Percentiles rank a stretch among this genome's conserved stretches.
These are phyloP conservation scores for Plectosphaerella sp. DNA, from an alignment of 2,329 filamentous ascomycete genomes.

Conservation along the genomic window DNA sequence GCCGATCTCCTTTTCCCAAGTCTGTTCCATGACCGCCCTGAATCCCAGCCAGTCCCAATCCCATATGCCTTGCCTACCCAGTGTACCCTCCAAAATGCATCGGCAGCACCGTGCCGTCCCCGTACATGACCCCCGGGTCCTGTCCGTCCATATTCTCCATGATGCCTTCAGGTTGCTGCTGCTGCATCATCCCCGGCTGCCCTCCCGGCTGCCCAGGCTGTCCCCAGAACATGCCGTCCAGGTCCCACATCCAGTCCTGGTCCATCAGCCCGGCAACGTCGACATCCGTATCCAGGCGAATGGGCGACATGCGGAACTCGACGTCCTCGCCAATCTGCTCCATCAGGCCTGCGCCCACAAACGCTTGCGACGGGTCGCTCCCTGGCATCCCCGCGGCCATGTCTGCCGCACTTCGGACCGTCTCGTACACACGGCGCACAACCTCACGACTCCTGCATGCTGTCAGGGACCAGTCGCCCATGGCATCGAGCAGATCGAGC, in stretches of 20 bases:
- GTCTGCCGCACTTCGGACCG: slow-evolving; percentile 29
- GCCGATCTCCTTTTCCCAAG: no score
- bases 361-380: slow-evolving; percentile 18
- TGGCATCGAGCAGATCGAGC: slow-evolving; percentile 56
- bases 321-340: slow-evolving; percentile 24
- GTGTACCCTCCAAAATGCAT: neutral
- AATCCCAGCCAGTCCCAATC: no score
- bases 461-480: slow-evolving; percentile 62
- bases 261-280: slow-evolving; percentile 50
- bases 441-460: slow-evolving; percentile 60
- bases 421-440: slow-evolving; percentile 60
- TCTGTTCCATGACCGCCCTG: no score
- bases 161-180: neutral
- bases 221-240: slow-evolving; percentile 53
- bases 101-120: neutral
- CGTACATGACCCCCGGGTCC: neutral
- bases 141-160: neutral
- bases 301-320: slow-evolving; percentile 45
- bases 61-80: no score
- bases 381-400: slow-evolving; percentile 20
- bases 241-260: slow-evolving; percentile 50
- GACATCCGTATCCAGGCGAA: slow-evolving; percentile 45
- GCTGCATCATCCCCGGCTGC: neutral
- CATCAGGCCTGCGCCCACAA: slow-evolving; percentile 9
- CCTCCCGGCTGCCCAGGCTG: slow-evolving; percentile 8